These are phyloP conservation scores for Agastache rugosa DNA, from an alignment of 257 asterid genomes.

Conservation along the genomic window DNA sequence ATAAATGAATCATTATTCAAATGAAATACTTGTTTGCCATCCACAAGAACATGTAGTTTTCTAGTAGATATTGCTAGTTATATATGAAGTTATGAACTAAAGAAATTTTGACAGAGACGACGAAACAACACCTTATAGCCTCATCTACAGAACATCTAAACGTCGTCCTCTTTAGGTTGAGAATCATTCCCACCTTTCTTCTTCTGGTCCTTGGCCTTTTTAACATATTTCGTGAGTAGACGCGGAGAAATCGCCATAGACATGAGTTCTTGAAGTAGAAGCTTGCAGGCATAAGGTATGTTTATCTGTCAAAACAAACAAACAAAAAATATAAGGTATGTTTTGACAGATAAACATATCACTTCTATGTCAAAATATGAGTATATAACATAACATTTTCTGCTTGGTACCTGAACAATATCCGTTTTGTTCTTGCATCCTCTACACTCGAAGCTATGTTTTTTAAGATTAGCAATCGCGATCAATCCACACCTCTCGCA, in stretches of 20 bases:
- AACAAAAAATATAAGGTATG: neutral
- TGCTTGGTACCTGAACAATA: slow-evolving; percentile 64
- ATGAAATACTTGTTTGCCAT: too few species aligned
- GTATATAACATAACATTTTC: too few species aligned
- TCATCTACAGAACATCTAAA: too few species aligned
- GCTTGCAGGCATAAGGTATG: slow-evolving; percentile 79
- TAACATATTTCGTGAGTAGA: slow-evolving; percentile 60
- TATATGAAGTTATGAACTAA: too few species aligned
- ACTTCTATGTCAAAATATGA: neutral
- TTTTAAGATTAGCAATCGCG: slow-evolving; percentile 76
- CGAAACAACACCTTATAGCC: too few species aligned
- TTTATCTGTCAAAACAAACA: slow-evolving; percentile 49
- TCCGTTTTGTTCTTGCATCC: slow-evolving; percentile 81
- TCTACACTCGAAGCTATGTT: slow-evolving; percentile 68
- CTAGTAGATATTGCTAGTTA: too few species aligned
- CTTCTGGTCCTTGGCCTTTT: slow-evolving; percentile 45
- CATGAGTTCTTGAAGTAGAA: slow-evolving; percentile 78
- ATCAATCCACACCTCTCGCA: slow-evolving; percentile 77
- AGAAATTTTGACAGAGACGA: too few species aligned
- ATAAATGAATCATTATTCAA: too few species aligned
- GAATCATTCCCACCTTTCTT: slow-evolving; percentile 33
- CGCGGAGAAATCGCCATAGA: slow-evolving; percentile 84
- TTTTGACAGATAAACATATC: too few species aligned
- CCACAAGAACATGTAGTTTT: too few species aligned
- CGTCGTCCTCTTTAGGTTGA: too few species aligned